Base-by-base conservation (phyloP, 768 basidiomycete species). In the Mycena pura region DNA sequence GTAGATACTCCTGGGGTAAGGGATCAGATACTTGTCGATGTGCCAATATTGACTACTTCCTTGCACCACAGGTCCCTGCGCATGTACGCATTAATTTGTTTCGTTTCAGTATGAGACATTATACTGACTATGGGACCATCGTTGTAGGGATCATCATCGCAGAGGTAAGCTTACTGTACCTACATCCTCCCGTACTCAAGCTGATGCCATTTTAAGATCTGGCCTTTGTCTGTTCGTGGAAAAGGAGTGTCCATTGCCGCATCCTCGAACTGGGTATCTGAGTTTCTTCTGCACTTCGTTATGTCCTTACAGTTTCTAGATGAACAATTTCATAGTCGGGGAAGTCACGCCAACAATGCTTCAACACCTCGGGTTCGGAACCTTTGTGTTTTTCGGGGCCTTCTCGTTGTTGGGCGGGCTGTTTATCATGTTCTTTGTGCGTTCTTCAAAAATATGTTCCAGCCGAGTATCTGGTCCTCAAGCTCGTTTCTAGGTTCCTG, bases 271-370 rank as follows among this genome's bases (percentile, higher is more conserved):
- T 92, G 88, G 87, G 86, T 85, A 70, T 28, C n/a, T n/a, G n/a
- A n/a, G 78, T 74, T 31, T 39, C 15, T 24, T 40, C 17, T 41
- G 38, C 29, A n/a, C 36, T 58, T 21, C 44, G 15, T 32, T 5
- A 5, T 6, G 7, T 17, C 13, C 29, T 45, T 25, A 39, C 25
- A 29, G 31, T 17, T 44, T 68, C 8, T 41, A 87, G 87, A 89
- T 90, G 88, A 89, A 90, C 72, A 90, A 89, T 70, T 90, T 89
- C 71, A 90, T 90, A 66, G 85, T 87, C 56, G 86, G 84, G 10
- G 78, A 86, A 71, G 83, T 91, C 11, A 93, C 90, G 6, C 91
- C 91, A 3, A 81, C 86, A 1, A 91, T 91, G 90, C 73, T 89
- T 58, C 66, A 74, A n/a, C 78, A 87, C 50, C 77, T 91, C 32